A percentile compares a stretch with the other conserved stretches of the same genome.
These are phyloP conservation scores for Fomitiporia mediterranea DNA, from an alignment of 1,284 basidiomycete genomes.

Conservation along the genomic window DNA sequence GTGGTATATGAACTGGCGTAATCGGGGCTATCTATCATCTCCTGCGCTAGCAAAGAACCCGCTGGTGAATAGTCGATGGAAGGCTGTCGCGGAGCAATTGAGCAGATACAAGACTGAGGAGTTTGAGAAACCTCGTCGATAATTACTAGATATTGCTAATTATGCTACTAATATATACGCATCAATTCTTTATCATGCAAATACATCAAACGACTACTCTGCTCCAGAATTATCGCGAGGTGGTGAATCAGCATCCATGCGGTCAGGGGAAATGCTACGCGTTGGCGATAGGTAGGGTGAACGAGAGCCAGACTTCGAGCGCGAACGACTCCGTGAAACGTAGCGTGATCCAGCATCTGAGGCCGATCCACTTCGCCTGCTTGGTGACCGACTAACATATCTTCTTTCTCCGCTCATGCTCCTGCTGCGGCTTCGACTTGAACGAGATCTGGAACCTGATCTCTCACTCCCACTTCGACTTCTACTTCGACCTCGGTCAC, in stretches of 20 bases:
- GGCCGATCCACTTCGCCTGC: constrained; percentile 32
- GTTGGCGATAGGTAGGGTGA: constrained; percentile 48
- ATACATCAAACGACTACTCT: not conserved
- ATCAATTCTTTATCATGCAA: too few relatives aligned
- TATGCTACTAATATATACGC: not conserved
- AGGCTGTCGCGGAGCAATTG: constrained; percentile 54
- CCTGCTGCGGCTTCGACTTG: constrained; percentile 24
- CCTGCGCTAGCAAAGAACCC: constrained; percentile 54
- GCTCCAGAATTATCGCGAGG: not conserved
- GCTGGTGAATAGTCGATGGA: constrained; percentile 65
- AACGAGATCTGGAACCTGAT: constrained; percentile 28
- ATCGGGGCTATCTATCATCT: constrained; percentile 69
- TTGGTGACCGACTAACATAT: constrained; percentile 29
- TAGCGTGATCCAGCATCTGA: constrained; percentile 51
- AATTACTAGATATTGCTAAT: not conserved
- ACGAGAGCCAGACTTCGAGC: constrained; percentile 40
- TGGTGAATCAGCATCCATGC: constrained; percentile 36
- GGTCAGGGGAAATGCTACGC: constrained; percentile 57
- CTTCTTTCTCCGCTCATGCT: constrained; percentile 23
- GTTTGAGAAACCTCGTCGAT: constrained; percentile 14
- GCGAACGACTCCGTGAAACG: constrained; percentile 57
- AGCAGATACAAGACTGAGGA: constrained; percentile 53
- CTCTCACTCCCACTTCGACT: constrained; percentile 27
- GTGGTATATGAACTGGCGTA: constrained; percentile 72
- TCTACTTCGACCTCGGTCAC: constrained; percentile 29